Conservation (phyloP, 2,329 filamentous ascomycete genomes). For the Calonectria henricotiae region DNA sequence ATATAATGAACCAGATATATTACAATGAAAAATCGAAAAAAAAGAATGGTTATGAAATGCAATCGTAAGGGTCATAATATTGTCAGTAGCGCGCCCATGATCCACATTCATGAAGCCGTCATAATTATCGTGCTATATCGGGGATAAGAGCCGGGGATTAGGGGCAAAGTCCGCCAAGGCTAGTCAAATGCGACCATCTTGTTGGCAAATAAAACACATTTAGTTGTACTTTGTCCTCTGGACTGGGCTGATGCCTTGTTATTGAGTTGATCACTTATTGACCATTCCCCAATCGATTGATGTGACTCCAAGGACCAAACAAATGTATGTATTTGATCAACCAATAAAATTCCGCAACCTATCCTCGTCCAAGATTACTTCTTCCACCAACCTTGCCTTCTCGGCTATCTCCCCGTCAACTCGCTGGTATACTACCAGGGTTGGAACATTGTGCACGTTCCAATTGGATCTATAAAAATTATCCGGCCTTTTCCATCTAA, state of each 20-base stretch:
- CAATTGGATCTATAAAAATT: conserved; percentile 17
- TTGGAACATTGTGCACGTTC: conserved; percentile 21
- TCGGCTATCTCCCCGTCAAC: conserved; percentile 7
- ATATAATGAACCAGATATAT: not conserved
- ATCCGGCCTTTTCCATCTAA: conserved; percentile 9
- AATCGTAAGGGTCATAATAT: not conserved
- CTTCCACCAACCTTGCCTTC: conserved; percentile 15
- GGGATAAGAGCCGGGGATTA: conserved; percentile 31
- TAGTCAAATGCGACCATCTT: not conserved
- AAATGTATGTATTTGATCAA: not conserved
- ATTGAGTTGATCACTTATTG: too few relatives aligned
- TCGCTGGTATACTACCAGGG: conserved; percentile 3
- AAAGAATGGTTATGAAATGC: not conserved
- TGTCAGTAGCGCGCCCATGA: not conserved
- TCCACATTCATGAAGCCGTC: not conserved
- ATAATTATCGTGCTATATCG: not conserved
- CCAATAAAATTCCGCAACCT: conserved; percentile 2
- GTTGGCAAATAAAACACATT: not conserved
- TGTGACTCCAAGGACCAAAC: too few relatives aligned
- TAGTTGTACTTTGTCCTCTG: too few relatives aligned
- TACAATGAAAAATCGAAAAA: not conserved
- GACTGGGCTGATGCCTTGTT: not conserved
- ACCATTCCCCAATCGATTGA: too few relatives aligned
- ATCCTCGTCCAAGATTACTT: conserved; percentile 10
- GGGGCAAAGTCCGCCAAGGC: conserved; percentile 21